These are phyloP conservation scores for Crithidia expoeki DNA, from an alignment of 208 protist species.

Conservation along the genomic window DNA sequence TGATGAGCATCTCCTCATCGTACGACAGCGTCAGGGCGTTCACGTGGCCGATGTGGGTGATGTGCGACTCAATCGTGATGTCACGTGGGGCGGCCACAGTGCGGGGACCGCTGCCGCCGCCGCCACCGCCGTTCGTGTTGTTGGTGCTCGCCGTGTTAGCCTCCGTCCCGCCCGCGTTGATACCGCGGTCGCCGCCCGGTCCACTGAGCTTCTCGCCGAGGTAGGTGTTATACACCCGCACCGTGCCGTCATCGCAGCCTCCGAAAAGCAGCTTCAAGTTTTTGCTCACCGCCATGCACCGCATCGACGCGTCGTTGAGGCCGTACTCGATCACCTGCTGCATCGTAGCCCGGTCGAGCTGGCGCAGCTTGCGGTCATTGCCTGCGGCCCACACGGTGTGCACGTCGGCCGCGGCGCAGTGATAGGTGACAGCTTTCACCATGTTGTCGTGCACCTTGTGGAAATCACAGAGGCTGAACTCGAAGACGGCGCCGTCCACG, in stretches of 20 bases:
- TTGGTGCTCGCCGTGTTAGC: not conserved
- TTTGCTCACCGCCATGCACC: slow-evolving; percentile 85
- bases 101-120: slow-evolving; percentile 16
- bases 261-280: slow-evolving; percentile 94
- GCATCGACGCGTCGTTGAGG: slow-evolving; percentile 73
- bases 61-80: slow-evolving; percentile 88
- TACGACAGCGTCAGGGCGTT: slow-evolving; percentile 85
- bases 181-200: slow-evolving; percentile 40
- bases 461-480: slow-evolving; percentile 94
- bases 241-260: slow-evolving; percentile 92
- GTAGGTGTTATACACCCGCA: slow-evolving; percentile 93
- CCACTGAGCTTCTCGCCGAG: slow-evolving; percentile 75
- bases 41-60: slow-evolving; percentile 85
- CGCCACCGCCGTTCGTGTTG: slow-evolving; percentile 8
- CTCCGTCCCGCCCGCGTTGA: slow-evolving; percentile 7
- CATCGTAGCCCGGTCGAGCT: slow-evolving; percentile 80
- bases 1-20: slow-evolving; percentile 95
- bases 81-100: slow-evolving; percentile 25
- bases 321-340: slow-evolving; percentile 69
- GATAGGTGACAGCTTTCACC: slow-evolving; percentile 93
- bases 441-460: slow-evolving; percentile 93
- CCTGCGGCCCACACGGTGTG: slow-evolving; percentile 93
- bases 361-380: slow-evolving; percentile 93
- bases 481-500: slow-evolving; percentile 95
- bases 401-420: slow-evolving; percentile 81